A percentile compares a stretch with the other conserved stretches of the same genome.
Evolutionary conservation across 768 basidiomycete genomes (phyloP).

Genomic region (Leccinum sublutescens): DNA sequence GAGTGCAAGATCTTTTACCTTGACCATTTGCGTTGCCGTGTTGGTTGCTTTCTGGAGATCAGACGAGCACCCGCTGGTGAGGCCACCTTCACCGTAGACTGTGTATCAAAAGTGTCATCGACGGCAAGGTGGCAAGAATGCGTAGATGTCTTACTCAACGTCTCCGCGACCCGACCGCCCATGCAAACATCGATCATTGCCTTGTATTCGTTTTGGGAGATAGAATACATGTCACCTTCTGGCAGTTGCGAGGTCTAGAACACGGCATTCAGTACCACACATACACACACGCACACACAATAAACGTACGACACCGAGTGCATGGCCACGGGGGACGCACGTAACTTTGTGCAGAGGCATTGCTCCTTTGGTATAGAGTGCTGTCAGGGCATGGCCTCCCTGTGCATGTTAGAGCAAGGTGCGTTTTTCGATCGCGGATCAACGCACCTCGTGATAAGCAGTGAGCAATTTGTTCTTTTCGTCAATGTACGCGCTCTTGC

Average conservation of each 20-base stretch:
- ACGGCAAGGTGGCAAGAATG: not conserved
- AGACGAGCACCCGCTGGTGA: constrained; percentile 90
- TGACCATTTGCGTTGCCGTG: constrained; percentile 85
- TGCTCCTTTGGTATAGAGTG: constrained; percentile 90
- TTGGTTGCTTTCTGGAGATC: constrained; percentile 81
- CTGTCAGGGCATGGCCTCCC: constrained; percentile 94
- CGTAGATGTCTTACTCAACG: constrained; percentile 55
- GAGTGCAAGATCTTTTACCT: constrained; percentile 46
- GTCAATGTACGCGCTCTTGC: constrained; percentile 86
- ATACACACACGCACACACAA: not conserved
- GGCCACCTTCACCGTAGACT: constrained; percentile 87
- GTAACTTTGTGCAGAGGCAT: constrained; percentile 98
- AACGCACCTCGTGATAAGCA: constrained; percentile 88
- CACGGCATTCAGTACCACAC: constrained; percentile 10
- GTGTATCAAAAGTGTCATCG: constrained; percentile 30
- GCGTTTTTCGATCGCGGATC: not conserved
- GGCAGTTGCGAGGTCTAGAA: constrained; percentile 72
- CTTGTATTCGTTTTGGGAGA: constrained; percentile 71
- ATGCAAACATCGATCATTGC: constrained; percentile 88
- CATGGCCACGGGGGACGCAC: constrained; percentile 93
- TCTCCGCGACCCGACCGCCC: constrained; percentile 95
- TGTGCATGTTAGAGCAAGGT: constrained; percentile 29
- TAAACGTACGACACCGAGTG: constrained; percentile 75
- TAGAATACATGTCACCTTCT: constrained; percentile 69
- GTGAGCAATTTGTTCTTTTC: constrained; percentile 85